Percentiles rank a stretch among this genome's conserved stretches.
phyloP scores from a whole-genome alignment of 495 filamentous ascomycete species.

The Penicillium coprophilum region DNA sequence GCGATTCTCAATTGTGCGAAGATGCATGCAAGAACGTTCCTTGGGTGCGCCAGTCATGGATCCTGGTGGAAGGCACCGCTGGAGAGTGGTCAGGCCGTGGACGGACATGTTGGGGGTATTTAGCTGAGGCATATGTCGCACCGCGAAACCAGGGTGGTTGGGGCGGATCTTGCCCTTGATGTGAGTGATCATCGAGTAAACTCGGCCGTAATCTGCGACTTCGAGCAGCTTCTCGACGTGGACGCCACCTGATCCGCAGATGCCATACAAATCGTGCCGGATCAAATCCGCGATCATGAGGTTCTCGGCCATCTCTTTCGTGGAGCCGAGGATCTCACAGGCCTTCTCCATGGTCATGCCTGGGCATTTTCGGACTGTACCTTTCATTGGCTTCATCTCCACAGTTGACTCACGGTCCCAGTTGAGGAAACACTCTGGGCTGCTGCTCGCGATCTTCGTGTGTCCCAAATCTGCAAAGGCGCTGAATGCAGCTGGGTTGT shows the following conservation, averaged over 20 bases:
- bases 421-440: constrained; percentile 88
- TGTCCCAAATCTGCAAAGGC: constrained; percentile 73
- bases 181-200: constrained; percentile 88
- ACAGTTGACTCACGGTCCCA: constrained; percentile 55
- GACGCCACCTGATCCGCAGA: constrained; percentile 67
- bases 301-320: constrained; percentile 93
- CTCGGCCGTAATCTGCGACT: constrained; percentile 85
- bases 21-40: constrained; percentile 80
- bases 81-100: constrained; percentile 72
- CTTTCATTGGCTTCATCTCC: constrained; percentile 82
- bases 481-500: constrained; percentile 84
- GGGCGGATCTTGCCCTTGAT: constrained; percentile 65
- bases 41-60: constrained; percentile 97
- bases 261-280: constrained; percentile 82
- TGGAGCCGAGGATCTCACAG: constrained; percentile 63
- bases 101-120: constrained; percentile 42
- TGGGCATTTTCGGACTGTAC: constrained; percentile 76
- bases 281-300: constrained; percentile 98
- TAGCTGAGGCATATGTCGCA: constrained; percentile 35
- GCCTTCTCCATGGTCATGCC: constrained; percentile 66
- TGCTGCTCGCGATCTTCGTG: constrained; percentile 74
- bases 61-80: constrained; percentile 77
- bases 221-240: constrained; percentile 68
- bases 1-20: constrained; percentile 64
- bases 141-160: constrained; percentile 35